phyloP scores from a whole-genome alignment of 2,329 filamentous ascomycete species.

The Beauveria caledonica region DNA sequence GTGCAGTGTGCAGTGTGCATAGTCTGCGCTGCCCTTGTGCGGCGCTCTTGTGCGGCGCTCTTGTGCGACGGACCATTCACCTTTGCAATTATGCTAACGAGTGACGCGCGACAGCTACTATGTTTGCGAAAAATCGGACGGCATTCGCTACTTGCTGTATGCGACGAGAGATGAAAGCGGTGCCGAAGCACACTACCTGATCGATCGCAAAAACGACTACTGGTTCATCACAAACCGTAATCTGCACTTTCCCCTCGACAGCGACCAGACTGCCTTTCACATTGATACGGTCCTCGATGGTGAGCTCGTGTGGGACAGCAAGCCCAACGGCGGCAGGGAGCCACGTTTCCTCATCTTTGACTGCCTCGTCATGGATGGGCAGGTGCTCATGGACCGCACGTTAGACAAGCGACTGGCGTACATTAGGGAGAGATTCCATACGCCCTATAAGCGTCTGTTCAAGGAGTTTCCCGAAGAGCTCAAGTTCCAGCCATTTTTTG shows the following conservation, averaged over 20 bases:
- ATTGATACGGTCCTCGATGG: constrained; percentile 79
- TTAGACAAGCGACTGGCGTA: constrained; percentile 86
- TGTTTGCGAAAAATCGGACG: constrained; percentile 97
- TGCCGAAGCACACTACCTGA: constrained; percentile 74
- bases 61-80: neutral
- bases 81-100: constrained; percentile 5
- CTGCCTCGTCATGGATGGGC: constrained; percentile 72
- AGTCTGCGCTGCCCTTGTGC: neutral
- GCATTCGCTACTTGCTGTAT: constrained; percentile 91
- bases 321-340: constrained; percentile 56
- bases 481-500: constrained; percentile 63
- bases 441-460: constrained; percentile 58
- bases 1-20: too few relatives aligned
- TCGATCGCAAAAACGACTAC: constrained; percentile 97
- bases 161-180: constrained; percentile 58
- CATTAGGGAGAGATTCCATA: constrained; percentile 69
- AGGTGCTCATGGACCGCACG: constrained; percentile 66
- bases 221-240: constrained; percentile 65
- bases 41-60: neutral
- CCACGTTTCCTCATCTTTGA: constrained; percentile 91
- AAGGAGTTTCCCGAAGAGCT: constrained; percentile 61
- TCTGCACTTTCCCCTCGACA: constrained; percentile 72
- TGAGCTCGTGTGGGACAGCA: constrained; percentile 81
- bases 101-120: constrained; percentile 57
- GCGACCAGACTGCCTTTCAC: constrained; percentile 62